A percentile compares a stretch with the other conserved stretches of the same genome.
phyloP scores from a whole-genome alignment of 202 grass and related monocot species.

The Zizania palustris region DNA sequence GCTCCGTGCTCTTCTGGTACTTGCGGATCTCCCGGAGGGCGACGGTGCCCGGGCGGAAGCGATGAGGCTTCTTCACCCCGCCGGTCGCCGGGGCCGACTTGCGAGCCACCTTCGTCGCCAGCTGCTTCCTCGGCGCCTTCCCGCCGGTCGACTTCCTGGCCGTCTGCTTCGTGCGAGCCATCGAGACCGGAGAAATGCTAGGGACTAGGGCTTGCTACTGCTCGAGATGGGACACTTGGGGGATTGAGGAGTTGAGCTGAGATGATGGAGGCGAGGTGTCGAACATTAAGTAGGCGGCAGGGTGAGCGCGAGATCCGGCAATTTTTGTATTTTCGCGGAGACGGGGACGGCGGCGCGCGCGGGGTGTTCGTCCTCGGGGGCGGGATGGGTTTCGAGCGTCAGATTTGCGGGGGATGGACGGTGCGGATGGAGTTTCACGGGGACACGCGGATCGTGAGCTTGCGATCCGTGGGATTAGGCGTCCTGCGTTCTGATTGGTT shows the following conservation, averaged over 20 bases:
- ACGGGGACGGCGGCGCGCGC: background rate
- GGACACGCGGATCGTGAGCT: slow-evolving; percentile 30
- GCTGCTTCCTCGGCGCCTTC: slow-evolving; percentile 76
- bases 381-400: slow-evolving; percentile 6
- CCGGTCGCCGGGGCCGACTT: slow-evolving; percentile 74
- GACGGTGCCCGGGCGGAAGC: slow-evolving; percentile 77
- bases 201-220: background rate
- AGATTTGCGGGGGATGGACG: background rate
- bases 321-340: background rate
- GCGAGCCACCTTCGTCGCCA: slow-evolving; percentile 74
- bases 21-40: slow-evolving; percentile 78
- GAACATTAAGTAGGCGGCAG: background rate
- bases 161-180: slow-evolving; percentile 87
- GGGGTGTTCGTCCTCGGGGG: slow-evolving; percentile 1
- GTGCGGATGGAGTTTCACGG: background rate
- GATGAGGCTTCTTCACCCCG: slow-evolving; percentile 84
- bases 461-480: slow-evolving; percentile 32
- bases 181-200: background rate
- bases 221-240: rapidly evolving
- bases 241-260: slow-evolving; percentile 5
- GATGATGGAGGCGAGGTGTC: rapidly evolving
- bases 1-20: slow-evolving; percentile 88
- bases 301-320: slow-evolving; percentile 10
- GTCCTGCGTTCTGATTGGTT: slow-evolving; percentile 31
- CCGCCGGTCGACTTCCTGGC: slow-evolving; percentile 82